Base-by-base conservation (phyloP, 768 basidiomycete species). In the Lactifluus echinatus region DNA sequence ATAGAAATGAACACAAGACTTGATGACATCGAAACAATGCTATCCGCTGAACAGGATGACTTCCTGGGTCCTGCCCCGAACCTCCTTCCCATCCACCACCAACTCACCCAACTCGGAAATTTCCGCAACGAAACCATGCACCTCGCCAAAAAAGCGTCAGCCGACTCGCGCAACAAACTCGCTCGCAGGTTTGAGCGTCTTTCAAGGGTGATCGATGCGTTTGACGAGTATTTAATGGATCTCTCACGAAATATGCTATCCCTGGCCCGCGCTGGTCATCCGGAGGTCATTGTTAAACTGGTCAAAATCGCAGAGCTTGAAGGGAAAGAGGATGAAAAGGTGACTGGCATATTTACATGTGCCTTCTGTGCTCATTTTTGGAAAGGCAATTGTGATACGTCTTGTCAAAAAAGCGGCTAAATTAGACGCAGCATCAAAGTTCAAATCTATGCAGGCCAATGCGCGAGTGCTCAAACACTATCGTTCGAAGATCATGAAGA, bases 51-150 rank as follows among this genome's bases (percentile, higher is more conserved):
- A 68, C 80, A 81, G 53, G 72, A 79, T 55, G 82, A 92, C 64
- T 85, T 91, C n/a, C 71, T 87, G 40, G 93, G 93, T 1, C 87
- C 93, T 17, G 87, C 92, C 4, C 84, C 85, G 4, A 92, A 96
- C 68, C 79, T 99, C 26, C 84, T 99, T 45, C 75, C 84, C 23
- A 87, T 96, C 47, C 96, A 98, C 71, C 90, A 83, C 68, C 89
- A 93, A 58, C 81, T 97, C 58, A 93, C 87, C 60, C 89, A 90
- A 64, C 85, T 99, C 33, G 94, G 97, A 68, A 79, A 79, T 2
- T 99, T 99, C 72, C 82, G 93, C 2, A 98, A 97, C 66, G 85
- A 95, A 68, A 93, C 93, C 11, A 82, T 97, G 78, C 92, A 93
- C 64, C 87, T 92, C 68, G 94, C 95, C 15, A 95, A 93, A 72